A percentile compares a stretch with the other conserved stretches of the same genome.
phyloP scores from a whole-genome alignment of 1,284 basidiomycete genomes.

The Malassezia restricta region DNA sequence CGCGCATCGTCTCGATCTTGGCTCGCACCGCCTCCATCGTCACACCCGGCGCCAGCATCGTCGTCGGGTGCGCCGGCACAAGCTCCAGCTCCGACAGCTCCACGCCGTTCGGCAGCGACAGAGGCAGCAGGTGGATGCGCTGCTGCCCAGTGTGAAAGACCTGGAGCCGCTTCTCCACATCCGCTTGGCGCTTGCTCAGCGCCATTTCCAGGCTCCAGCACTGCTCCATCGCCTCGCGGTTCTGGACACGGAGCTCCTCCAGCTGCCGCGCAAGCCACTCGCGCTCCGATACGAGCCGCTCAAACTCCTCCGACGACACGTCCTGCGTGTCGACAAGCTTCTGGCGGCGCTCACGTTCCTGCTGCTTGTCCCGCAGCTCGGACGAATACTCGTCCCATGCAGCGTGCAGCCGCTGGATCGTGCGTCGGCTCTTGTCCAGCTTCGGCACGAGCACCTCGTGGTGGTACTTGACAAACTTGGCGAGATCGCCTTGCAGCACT shows the following conservation, averaged over 20 bases:
- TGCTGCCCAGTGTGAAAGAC: constrained; percentile 27
- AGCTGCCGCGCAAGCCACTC: constrained; percentile 29
- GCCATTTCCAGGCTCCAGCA: constrained; percentile 33
- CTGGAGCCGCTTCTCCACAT: constrained; percentile 30
- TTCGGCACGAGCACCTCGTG: constrained; percentile 36
- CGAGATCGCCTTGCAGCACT: constrained; percentile 32
- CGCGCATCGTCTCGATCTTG: constrained; percentile 22
- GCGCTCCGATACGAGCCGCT: constrained; percentile 30
- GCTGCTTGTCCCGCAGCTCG: constrained; percentile 27
- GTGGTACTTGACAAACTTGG: constrained; percentile 39
- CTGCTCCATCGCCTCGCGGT: constrained; percentile 25
- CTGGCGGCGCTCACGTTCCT: constrained; percentile 24
- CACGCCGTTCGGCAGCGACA: constrained; percentile 18
- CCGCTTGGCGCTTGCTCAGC: constrained; percentile 32
- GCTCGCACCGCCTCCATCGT: constrained; percentile 23
- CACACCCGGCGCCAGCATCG: constrained; percentile 31
- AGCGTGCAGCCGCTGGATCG: constrained; percentile 27
- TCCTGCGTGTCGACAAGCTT: constrained; percentile 34
- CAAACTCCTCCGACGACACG: constrained; percentile 39
- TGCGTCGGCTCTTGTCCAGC: constrained; percentile 35
- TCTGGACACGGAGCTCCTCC: constrained; percentile 22
- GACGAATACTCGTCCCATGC: constrained; percentile 21
- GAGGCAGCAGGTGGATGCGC: constrained; percentile 28
- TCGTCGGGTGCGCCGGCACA: constrained; percentile 16
- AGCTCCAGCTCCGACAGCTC: constrained; percentile 27